Evolutionary conservation across 2,329 filamentous ascomycete species (phyloP).

Genomic region (Dendrostoma leiphaemia): DNA sequence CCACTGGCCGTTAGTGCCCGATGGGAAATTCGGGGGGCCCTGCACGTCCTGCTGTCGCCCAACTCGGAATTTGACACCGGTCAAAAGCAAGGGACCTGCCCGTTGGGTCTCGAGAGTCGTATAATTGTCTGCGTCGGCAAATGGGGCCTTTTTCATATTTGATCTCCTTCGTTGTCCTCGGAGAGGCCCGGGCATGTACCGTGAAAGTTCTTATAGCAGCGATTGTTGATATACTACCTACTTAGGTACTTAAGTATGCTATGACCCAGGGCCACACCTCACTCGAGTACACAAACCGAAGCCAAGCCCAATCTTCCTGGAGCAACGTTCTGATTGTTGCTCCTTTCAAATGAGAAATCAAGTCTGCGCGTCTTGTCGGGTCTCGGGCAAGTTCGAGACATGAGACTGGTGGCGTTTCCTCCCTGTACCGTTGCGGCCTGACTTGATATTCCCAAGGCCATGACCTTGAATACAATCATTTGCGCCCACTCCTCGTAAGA

Average conservation of each 20-base stretch:
- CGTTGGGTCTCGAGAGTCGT: constrained; percentile 10
- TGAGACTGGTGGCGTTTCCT: background rate
- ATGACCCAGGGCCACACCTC: too few relatives aligned
- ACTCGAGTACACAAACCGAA: too few relatives aligned
- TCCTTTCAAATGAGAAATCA: background rate
- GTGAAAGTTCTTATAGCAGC: too few relatives aligned
- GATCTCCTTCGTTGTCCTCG: background rate
- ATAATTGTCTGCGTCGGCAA: background rate
- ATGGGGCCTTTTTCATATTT: background rate
- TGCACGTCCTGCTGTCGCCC: constrained; percentile 6
- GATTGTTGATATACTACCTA: too few relatives aligned
- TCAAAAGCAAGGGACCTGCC: constrained; percentile 10
- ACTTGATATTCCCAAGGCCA: background rate
- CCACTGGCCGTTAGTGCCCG: constrained; percentile 19
- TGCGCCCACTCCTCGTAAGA: background rate
- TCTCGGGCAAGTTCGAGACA: background rate
- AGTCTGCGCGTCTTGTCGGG: background rate
- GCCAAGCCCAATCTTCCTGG: too few relatives aligned
- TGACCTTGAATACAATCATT: background rate
- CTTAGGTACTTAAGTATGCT: too few relatives aligned
- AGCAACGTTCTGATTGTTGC: too few relatives aligned
- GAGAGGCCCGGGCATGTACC: too few relatives aligned
- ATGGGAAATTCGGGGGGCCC: constrained; percentile 19
- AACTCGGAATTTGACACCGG: constrained; percentile 17
- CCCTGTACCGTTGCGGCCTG: background rate